phyloP scores from a whole-genome alignment of 2,329 filamentous ascomycete genomes.

The Aspergillus sp. region DNA sequence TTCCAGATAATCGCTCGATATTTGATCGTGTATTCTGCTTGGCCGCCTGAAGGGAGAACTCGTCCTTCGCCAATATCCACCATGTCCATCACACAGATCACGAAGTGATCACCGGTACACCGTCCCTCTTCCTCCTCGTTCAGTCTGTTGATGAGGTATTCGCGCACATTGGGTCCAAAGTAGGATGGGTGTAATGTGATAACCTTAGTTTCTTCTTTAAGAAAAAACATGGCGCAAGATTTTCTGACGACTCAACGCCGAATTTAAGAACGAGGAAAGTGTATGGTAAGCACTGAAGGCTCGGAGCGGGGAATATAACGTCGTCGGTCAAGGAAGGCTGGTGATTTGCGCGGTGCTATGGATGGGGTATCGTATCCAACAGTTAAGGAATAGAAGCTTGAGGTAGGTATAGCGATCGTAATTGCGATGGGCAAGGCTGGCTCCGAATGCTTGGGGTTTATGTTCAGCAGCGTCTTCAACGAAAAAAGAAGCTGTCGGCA shows the following conservation, averaged over 20 bases:
- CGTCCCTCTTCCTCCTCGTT: conserved; percentile 92
- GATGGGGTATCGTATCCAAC: too few relatives aligned
- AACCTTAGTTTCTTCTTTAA: conserved; percentile 91
- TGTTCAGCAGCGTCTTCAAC: neutral
- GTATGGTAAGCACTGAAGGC: neutral
- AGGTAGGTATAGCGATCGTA: neutral
- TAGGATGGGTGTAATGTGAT: conserved; percentile 96
- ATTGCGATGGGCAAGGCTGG: neutral
- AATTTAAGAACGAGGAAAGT: neutral
- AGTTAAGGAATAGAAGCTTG: too few relatives aligned
- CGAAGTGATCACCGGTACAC: conserved; percentile 93
- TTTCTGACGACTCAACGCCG: too few relatives aligned
- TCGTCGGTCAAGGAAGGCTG: neutral
- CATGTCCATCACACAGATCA: conserved; percentile 96
- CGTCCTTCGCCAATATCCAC: conserved; percentile 91
- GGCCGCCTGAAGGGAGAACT: conserved; percentile 83
- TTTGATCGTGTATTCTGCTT: conserved; percentile 90
- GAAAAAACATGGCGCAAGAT: conserved; percentile 77
- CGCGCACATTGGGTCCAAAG: conserved; percentile 89
- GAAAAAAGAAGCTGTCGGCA: conserved; percentile 1
- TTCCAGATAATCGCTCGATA: conserved; percentile 97
- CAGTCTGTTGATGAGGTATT: conserved; percentile 83
- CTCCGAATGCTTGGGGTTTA: neutral
- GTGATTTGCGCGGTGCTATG: too few relatives aligned
- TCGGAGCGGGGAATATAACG: neutral